Evolutionary conservation across 2,329 filamentous ascomycete species (phyloP).

Genomic region (Raffaelea ambrosiae): DNA sequence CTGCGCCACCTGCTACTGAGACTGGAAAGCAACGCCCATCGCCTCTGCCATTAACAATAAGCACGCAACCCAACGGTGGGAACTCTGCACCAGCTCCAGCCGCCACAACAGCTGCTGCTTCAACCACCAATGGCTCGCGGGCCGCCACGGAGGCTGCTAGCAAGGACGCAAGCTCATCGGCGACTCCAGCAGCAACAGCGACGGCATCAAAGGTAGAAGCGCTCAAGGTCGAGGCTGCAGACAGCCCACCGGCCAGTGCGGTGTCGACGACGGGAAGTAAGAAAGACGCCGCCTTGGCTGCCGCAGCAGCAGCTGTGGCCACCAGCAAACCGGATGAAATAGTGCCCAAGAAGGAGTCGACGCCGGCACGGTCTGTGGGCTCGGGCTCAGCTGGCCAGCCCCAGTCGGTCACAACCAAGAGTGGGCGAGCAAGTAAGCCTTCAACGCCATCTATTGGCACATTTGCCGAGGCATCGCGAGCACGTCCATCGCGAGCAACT

Average conservation of each 20-base stretch:
- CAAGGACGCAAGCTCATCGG: slow-evolving; percentile 32
- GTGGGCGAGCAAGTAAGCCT: slow-evolving; percentile 57
- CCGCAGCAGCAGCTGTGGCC: not conserved
- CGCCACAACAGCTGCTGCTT: slow-evolving; percentile 6
- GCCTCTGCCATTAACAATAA: slow-evolving; percentile 27
- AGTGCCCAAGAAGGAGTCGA: slow-evolving; percentile 32
- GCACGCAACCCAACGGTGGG: not conserved
- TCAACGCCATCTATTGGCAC: slow-evolving; percentile 54
- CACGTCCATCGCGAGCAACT: slow-evolving; percentile 43
- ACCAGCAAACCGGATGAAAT: slow-evolving; percentile 3
- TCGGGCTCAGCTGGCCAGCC: slow-evolving; percentile 1
- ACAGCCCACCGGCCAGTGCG: slow-evolving; percentile 14
- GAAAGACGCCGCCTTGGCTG: slow-evolving; percentile 9
- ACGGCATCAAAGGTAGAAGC: slow-evolving; percentile 22
- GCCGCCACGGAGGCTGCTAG: slow-evolving; percentile 36
- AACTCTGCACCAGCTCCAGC: not conserved
- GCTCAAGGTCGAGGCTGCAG: slow-evolving; percentile 16
- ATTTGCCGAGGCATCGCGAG: slow-evolving; percentile 46
- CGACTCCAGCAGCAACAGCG: not conserved
- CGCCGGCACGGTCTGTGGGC: slow-evolving; percentile 25
- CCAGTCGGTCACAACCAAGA: slow-evolving; percentile 48
- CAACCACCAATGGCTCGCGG: slow-evolving; percentile 20
- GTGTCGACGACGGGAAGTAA: slow-evolving; percentile 15
- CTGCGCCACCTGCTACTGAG: slow-evolving; percentile 25
- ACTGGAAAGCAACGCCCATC: slow-evolving; percentile 44